Evolutionary conservation across 768 basidiomycete genomes (phyloP), one percentile per base, ranked within the genome.

Genomic region (Sarcodon aspratus): DNA sequence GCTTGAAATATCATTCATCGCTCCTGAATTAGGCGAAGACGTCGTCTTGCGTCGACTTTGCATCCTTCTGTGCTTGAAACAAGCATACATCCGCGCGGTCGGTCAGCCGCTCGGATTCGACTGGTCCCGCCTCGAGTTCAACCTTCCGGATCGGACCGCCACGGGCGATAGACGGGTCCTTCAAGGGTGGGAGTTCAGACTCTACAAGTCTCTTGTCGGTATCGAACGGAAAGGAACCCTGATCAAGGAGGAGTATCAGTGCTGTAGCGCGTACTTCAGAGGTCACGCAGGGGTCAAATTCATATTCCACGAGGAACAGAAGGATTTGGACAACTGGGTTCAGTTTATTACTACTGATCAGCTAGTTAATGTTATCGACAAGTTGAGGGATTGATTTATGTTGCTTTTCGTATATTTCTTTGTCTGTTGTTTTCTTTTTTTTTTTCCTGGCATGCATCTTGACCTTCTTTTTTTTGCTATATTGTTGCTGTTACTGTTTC

Each of bases 261-360:
- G 86, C 59, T 83, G 80, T 4, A 76, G 75, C 43, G 86, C 85
- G 2, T 87, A 85, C 63, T 89, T 81, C 67, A 71, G 86, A 31
- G 82, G 82, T 9, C 75, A 73, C 6, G 65, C 69, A 33, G 77
- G 82, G 51, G 76, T 76, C 48, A 78, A 69, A 51, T 88, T 87
- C 55, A 72, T 89, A 12, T 89, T 80, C 76, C 76, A 86, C 50
- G 75, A 80, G 43, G 77, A 76, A 27, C 62, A 69, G 37, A 78
- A 80, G 56, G 78, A 85, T 42, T 61, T 89, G 51, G 82, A 83
- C 58, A 76, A 73, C 33, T 88, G 86, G 85, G 83, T 89, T 11
- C 85, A 89, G 65, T 90, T 88, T 56, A 79, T 89, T 57, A 84
- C 80, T 51, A 79, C 88, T 49, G 84, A 88, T 65, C 81, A 87